Evolutionary conservation across 495 filamentous ascomycete genomes (phyloP).

Genomic region (Penicillium crystallinum): DNA sequence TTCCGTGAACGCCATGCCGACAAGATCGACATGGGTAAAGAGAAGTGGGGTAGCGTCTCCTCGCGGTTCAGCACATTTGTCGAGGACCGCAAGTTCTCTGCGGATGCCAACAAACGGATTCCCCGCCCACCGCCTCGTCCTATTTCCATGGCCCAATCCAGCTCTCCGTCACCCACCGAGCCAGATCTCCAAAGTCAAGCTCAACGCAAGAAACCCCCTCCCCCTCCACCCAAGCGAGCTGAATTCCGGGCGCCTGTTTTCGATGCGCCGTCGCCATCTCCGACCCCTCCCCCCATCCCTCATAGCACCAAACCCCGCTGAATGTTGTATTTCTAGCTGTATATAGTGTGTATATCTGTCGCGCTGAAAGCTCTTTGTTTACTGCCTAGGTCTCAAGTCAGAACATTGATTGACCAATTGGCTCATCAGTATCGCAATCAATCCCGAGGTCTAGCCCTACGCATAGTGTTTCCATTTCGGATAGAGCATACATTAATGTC

Average conservation of each 20-base stretch:
- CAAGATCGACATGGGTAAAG: conserved; percentile 61
- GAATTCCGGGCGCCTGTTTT: conserved; percentile 33
- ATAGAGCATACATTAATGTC: no score
- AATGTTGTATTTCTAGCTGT: conserved; percentile 13
- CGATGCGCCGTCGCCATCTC: conserved; percentile 14
- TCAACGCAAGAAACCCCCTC: conserved; percentile 60
- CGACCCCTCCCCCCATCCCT: conserved; percentile 39
- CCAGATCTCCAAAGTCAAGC: conserved; percentile 23
- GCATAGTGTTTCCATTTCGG: no score
- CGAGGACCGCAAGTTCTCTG: conserved; percentile 30
- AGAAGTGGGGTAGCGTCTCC: conserved; percentile 49
- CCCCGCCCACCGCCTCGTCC: conserved; percentile 26
- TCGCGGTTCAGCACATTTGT: conserved; percentile 35
- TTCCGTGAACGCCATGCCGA: conserved; percentile 67
- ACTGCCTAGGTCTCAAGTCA: no score
- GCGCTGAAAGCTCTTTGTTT: background rate
- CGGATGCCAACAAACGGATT: conserved; percentile 25
- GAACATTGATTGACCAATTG: no score
- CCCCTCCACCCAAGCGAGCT: conserved; percentile 61
- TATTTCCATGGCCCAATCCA: conserved; percentile 3
- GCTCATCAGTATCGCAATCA: no score
- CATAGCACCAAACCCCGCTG: conserved; percentile 42
- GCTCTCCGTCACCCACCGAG: conserved; percentile 3
- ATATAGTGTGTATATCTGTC: background rate
- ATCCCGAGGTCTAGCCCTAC: no score